Base-by-base conservation (phyloP, 257 asterid species). In the Jacaranda copaia region DNA sequence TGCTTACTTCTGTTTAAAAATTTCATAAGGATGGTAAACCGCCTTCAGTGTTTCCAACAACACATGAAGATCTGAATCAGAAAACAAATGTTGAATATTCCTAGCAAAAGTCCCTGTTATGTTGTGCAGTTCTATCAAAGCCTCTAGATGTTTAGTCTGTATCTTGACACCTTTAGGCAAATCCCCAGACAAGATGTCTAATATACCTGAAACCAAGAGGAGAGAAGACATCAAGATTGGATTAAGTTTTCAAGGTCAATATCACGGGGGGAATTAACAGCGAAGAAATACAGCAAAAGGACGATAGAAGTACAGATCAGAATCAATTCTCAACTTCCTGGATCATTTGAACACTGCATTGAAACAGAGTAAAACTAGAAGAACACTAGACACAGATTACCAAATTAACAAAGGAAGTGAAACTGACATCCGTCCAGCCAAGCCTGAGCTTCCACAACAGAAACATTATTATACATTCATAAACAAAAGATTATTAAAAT, bases 181-280 rank as follows among this genome's bases (percentile, higher is more conserved):
- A 87, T 93, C 97, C 45, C 97, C 92, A 20, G 97, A 93, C 83
- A 92, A 91, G 79, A 93, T 91, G 73, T 96, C 99, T 77, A 96
- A 84, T 75, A 96, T 85, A 85, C 99, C 99, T 95, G 97, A 81
- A 88, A 83, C 71, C 65, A 48, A 49, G 61, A 72, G 65, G 65
- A 56, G 8, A 57, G 35, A 68, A 68, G 72, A 75, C 46, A 74
- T 74, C 77, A 81, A 74, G 48, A 73, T 57, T 75, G 43, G 61
- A 77, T 78, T 64, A 65, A 49, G 43, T 20, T 79, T 66, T 35
- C 32, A 8, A 63, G 48, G 49, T 25, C 71, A 65, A 52, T n/a
- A 49, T 73, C 38, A 13, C 11, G 49, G 18, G 73, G 36, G 74
- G 40, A 68, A 66, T 60, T 38, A 74, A 74, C 53, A 38, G 56